Conservation (phyloP, 306 rosid species). For the Vachellia collinsii region DNA sequence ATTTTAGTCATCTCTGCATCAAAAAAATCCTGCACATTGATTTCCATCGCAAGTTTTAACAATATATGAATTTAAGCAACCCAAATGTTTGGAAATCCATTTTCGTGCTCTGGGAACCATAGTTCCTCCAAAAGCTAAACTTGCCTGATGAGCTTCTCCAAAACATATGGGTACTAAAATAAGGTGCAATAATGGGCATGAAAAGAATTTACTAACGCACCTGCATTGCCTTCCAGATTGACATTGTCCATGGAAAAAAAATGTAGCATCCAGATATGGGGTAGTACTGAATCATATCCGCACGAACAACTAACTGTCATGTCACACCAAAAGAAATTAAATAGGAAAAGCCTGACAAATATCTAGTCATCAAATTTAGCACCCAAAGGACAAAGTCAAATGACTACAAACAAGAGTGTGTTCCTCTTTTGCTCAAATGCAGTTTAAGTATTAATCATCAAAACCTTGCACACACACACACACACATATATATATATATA, state of each 20-base stretch:
- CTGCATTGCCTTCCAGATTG: not conserved
- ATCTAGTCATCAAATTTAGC: not conserved
- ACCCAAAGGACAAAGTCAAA: slow-evolving; percentile 22
- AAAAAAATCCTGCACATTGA: slow-evolving; percentile 61
- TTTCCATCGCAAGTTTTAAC: too few species aligned
- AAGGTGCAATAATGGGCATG: slow-evolving; percentile 47
- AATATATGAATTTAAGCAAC: too few species aligned
- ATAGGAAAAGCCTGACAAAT: not conserved
- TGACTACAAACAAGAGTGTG: not conserved
- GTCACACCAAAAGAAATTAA: slow-evolving; percentile 18
- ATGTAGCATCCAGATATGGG: not conserved
- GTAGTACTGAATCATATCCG: not conserved
- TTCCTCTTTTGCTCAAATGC: too few species aligned
- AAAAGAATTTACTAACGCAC: not conserved
- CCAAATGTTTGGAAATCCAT: not conserved
- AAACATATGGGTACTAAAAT: too few species aligned
- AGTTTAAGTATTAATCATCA: too few species aligned
- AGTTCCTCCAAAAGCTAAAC: not conserved
- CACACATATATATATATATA: too few species aligned
- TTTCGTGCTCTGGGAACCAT: not conserved
- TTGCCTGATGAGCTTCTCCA: too few species aligned
- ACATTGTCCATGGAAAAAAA: not conserved
- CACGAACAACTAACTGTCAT: slow-evolving; percentile 42
- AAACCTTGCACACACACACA: too few species aligned
- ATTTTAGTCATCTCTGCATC: slow-evolving; percentile 86